A percentile compares a stretch with the other conserved stretches of the same genome.
These are phyloP conservation scores for Triticum aestivum DNA, from an alignment of 176 grass and related monocot genomes.

Conservation along the genomic window IWGSC_CS_RefSeq_v2.1 NC_057809.1:465929029-465929528, in stretches of 20 bases:
- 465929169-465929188: neutral
- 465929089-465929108: neutral
- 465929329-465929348: constrained; percentile 78
- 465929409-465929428: constrained; percentile 79
- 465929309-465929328: constrained; percentile 73
- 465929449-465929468: constrained; percentile 77
- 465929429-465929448: constrained; percentile 71
- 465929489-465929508: constrained; percentile 72
- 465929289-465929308: constrained; percentile 34
- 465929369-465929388: constrained; percentile 77
- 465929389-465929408: constrained; percentile 67
- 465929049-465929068: neutral
- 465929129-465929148: constrained; percentile 8
- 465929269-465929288: neutral
- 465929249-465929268: neutral
- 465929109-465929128: neutral
- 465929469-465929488: constrained; percentile 96
- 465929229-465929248: neutral
- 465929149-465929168: neutral
- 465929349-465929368: constrained; percentile 69
- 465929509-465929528: constrained; percentile 55
- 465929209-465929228: constrained; percentile 10
- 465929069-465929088: neutral
- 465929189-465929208: neutral
- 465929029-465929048: constrained; percentile 11